A percentile compares a stretch with the other conserved stretches of the same genome.
phyloP scores from a whole-genome alignment of 495 filamentous ascomycete species.

The Lophium mytilinum region DNA sequence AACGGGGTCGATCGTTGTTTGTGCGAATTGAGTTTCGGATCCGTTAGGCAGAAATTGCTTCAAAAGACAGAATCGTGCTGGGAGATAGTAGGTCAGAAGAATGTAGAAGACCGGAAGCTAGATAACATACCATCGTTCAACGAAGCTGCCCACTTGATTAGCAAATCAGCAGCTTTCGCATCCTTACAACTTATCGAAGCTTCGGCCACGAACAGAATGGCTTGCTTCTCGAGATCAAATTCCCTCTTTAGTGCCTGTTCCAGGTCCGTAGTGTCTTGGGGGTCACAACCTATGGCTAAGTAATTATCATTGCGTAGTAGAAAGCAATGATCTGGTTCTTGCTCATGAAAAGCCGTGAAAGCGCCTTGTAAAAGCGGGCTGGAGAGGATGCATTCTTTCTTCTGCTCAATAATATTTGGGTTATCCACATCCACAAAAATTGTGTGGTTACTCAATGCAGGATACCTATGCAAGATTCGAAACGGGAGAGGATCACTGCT shows the following conservation, averaged over 20 bases:
- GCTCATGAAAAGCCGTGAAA: constrained; percentile 24
- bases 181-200: constrained; percentile 92
- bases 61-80: constrained; percentile 64
- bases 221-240: constrained; percentile 46
- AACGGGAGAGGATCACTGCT: constrained; percentile 87
- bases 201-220: constrained; percentile 74
- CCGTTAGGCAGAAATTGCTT: constrained; percentile 82
- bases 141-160: constrained; percentile 43
- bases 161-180: constrained; percentile 55
- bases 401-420: constrained; percentile 67
- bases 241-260: constrained; percentile 46
- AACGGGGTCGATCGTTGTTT: constrained; percentile 82
- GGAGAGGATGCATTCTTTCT: constrained; percentile 54
- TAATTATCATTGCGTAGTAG: constrained; percentile 60
- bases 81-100: constrained; percentile 4
- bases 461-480: constrained; percentile 62
- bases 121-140: constrained; percentile 12
- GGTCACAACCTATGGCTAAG: constrained; percentile 72
- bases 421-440: constrained; percentile 86
- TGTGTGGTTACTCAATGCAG: constrained; percentile 44
- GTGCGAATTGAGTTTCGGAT: constrained; percentile 69
- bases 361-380: constrained; percentile 49
- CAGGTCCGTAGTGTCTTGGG: constrained; percentile 55
- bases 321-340: background rate
- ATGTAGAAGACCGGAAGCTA: background rate